Base-by-base conservation (phyloP, 164 flowering plant genomes). In the Berberis vulgaris region DNA sequence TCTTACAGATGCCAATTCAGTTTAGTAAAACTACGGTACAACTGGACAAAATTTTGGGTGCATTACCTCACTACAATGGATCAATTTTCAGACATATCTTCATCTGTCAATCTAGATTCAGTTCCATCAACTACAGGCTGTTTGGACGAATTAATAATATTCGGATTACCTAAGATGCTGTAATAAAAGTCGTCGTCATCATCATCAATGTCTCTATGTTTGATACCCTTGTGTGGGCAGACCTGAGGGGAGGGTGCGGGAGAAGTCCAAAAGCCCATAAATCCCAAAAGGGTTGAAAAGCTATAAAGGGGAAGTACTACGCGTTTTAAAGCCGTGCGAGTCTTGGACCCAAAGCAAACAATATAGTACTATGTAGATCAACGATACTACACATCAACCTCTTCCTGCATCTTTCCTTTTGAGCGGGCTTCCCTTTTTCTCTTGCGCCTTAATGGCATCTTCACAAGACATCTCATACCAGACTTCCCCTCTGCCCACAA, bases 401-500 rank as follows among this genome's bases (percentile, higher is more conserved):
- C 70, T 54, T 70, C 61, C 2, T 26, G 67, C 54, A 56, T 41
- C 39, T 43, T 47, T 61, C 67, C 78, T 54, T 65, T 68, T 2
- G 74, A 39, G 39, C 57, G 73, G 44, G 87, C 81, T 75, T 91
- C 87, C 75, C 87, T 77, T 39, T 76, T 44, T 85, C 63, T 61
- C 61, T n/a, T 59, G 62, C 63, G 81, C 80, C 74, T 85, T 84
- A 49, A 91, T 82, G 65, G 79, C 86, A 40, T 94, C 99, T 49
- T 94, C 97, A 60, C 86, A 87, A 43, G 97, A 82, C 89, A 78
- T 83, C 54, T 87, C 96, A 58, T 84, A 86, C 96, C 91, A 89
- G 5, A 87, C 90, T 4, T 59, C 79, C 39, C 95, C 89, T 66
- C 82, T 89, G 7, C 97, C 97, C 26, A 89, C 86, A 4, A 91